Evolutionary conservation across 768 basidiomycete genomes (phyloP).

Genomic region (Suillus decipiens): DNA sequence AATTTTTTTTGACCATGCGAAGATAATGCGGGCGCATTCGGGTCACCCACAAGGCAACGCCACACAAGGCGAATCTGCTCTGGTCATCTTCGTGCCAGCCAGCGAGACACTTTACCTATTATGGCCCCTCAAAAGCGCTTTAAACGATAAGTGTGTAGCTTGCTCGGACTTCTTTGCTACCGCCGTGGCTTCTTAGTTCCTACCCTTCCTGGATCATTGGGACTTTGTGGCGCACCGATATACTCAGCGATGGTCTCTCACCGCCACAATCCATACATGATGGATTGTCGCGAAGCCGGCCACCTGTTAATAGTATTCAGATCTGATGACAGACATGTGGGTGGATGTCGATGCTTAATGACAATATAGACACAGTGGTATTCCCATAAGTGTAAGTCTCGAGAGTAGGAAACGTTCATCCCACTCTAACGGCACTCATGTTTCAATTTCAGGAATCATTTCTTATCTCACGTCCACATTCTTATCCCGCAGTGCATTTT

Average conservation of each 20-base stretch:
- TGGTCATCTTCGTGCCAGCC: conserved; percentile 5
- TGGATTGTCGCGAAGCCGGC: conserved; percentile 6
- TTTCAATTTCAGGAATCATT: conserved; percentile 6
- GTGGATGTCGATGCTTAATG: not conserved
- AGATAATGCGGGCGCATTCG: not conserved
- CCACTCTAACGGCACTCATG: conserved; percentile 4
- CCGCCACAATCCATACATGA: conserved; percentile 17
- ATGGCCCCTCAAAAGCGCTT: not conserved
- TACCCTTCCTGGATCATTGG: conserved; percentile 19
- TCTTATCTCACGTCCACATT: conserved; percentile 9
- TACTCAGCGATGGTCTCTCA: conserved; percentile 19
- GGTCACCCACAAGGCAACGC: not conserved
- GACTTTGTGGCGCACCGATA: conserved; percentile 32
- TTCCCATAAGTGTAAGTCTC: not conserved
- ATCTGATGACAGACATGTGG: conserved; percentile 5
- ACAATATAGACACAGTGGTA: not conserved
- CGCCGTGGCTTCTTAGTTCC: conserved; percentile 34
- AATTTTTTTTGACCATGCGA: conserved; percentile 4
- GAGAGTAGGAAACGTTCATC: not conserved
- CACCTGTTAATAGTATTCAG: not conserved
- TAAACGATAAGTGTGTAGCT: conserved; percentile 21
- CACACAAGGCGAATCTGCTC: not conserved
- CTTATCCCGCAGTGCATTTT: conserved; percentile 8
- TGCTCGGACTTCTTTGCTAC: conserved; percentile 37
- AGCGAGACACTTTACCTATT: not conserved